Percentiles rank a stretch among this genome's conserved stretches.
phyloP scores from a whole-genome alignment of 306 rosid species.

The Senna siamea region DNA sequence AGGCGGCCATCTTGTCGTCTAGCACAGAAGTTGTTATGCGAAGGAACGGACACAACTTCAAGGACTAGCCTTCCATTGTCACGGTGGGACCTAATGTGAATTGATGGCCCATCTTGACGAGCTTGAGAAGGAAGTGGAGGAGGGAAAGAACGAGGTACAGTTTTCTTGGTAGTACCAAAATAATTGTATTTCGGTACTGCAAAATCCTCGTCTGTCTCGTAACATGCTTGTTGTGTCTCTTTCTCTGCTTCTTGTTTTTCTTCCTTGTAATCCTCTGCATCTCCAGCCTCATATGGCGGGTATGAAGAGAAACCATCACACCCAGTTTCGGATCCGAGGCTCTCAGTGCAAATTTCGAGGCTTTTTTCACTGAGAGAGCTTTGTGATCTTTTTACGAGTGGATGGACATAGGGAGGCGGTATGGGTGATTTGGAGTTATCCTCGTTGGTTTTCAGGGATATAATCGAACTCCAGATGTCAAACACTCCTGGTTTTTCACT shows the following conservation, averaged over 20 bases:
- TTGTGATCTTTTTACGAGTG: constrained; percentile 67
- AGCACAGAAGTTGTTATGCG: constrained; percentile 58
- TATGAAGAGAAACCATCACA: constrained; percentile 68
- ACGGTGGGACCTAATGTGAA: constrained; percentile 66
- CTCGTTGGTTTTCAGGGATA: constrained; percentile 49
- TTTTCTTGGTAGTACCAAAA: constrained; percentile 36
- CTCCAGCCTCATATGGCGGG: constrained; percentile 53
- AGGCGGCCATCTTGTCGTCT: constrained; percentile 79
- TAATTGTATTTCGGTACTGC: constrained; percentile 37
- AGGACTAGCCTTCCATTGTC: constrained; percentile 81
- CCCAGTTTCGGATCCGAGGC: constrained; percentile 96
- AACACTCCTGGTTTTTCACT: constrained; percentile 38
- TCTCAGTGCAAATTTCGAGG: constrained; percentile 83
- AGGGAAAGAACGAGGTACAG: constrained; percentile 55
- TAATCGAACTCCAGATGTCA: constrained; percentile 65
- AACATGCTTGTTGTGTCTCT: constrained; percentile 1
- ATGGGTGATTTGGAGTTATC: constrained; percentile 42
- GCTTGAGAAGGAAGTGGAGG: constrained; percentile 75
- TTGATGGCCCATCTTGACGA: constrained; percentile 46
- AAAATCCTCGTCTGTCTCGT: constrained; percentile 29
- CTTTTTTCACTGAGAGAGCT: constrained; percentile 65
- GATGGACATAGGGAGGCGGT: constrained; percentile 74
- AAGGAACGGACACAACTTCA: constrained; percentile 72
- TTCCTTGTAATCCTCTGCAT: constrained; percentile 26
- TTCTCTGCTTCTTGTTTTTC: constrained; percentile 18